These are phyloP conservation scores for Fragilariopsis cylindrus DNA, from an alignment of 108 stramenopile species.

Conservation along the genomic window DNA sequence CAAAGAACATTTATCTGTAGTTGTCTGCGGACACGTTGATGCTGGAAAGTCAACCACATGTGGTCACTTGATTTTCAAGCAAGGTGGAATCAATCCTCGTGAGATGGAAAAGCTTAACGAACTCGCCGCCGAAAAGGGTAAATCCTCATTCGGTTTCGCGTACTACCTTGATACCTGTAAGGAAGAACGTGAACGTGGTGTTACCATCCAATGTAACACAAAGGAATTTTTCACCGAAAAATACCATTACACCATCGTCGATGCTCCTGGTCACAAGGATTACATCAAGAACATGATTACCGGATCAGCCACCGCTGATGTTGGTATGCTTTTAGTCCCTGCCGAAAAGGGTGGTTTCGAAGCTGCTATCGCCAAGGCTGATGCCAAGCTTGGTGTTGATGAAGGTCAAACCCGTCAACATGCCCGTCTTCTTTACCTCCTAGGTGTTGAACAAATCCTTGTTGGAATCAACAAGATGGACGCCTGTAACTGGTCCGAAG, in stretches of 20 bases:
- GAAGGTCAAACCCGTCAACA: conserved; percentile 82
- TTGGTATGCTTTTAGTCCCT: conserved; percentile 76
- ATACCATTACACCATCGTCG: conserved; percentile 82
- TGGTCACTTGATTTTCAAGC: conserved; percentile 82
- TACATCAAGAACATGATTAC: conserved; percentile 89
- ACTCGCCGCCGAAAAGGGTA: conserved; percentile 72
- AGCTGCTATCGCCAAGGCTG: conserved; percentile 86
- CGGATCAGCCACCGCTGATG: conserved; percentile 78
- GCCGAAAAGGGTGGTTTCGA: conserved; percentile 88
- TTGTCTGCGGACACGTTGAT: conserved; percentile 89
- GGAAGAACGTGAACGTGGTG: conserved; percentile 81
- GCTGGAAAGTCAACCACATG: conserved; percentile 80
- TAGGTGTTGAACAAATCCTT: conserved; percentile 75
- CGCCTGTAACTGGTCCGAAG: conserved; percentile 67
- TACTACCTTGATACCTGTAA: conserved; percentile 84
- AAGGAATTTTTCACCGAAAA: conserved; percentile 85
- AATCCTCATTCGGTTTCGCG: conserved; percentile 79
- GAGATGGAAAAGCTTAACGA: conserved; percentile 80
- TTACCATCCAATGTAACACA: conserved; percentile 82
- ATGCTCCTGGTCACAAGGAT: conserved; percentile 85
- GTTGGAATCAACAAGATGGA: conserved; percentile 86
- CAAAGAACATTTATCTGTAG: conserved; percentile 80
- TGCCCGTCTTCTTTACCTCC: conserved; percentile 76
- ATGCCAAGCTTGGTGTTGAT: conserved; percentile 73
- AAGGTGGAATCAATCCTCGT: conserved; percentile 74